These are phyloP conservation scores for Cinnamomum chago DNA, from an alignment of 164 flowering plant species.

Conservation along the genomic window DNA sequence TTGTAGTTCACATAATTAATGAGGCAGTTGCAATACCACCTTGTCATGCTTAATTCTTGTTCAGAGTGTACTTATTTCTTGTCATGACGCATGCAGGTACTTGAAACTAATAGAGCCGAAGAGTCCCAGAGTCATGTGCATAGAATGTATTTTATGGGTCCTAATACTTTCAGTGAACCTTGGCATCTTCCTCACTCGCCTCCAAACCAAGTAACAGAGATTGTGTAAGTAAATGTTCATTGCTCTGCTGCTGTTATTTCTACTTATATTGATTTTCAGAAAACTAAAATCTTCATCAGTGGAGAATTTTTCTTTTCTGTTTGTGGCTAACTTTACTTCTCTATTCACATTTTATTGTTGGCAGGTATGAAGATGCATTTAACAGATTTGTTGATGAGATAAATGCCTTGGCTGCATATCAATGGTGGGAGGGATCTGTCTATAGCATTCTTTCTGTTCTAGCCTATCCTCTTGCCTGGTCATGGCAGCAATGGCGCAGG, in stretches of 20 bases:
- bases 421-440: constrained; percentile 97
- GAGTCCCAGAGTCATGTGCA: constrained; percentile 91
- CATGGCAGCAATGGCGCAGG: constrained; percentile 86
- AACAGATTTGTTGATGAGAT: constrained; percentile 91
- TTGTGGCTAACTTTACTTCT: too few species aligned
- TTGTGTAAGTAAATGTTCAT: constrained; percentile 57
- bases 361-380: constrained; percentile 93
- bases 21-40: background rate
- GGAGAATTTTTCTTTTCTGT: background rate
- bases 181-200: constrained; percentile 94
- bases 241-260: constrained; percentile 1
- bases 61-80: constrained; percentile 1
- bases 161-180: constrained; percentile 87
- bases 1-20: background rate
- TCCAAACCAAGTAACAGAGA: constrained; percentile 77
- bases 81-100: constrained; percentile 42
- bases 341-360: too few species aligned
- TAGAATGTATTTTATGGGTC: constrained; percentile 87
- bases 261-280: background rate
- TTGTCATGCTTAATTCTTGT: background rate
- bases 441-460: constrained; percentile 64
- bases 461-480: constrained; percentile 89
- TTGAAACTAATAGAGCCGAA: constrained; percentile 85
- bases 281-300: background rate
- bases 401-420: constrained; percentile 80